phyloP scores from a whole-genome alignment of 2,329 filamentous ascomycete species.

The Coleophoma cylindrospora region DNA sequence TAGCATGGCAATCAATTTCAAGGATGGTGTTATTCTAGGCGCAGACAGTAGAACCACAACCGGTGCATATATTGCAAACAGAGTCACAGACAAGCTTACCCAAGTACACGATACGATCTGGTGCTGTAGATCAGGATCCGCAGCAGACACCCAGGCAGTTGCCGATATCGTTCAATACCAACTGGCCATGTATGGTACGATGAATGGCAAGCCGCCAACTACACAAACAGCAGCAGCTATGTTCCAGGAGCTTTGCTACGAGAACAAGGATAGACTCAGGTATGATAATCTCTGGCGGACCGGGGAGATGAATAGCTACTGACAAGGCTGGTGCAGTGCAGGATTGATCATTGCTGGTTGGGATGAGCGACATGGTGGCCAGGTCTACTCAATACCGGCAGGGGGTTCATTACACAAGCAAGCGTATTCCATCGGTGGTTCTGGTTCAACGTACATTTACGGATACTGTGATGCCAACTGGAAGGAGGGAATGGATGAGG shows the following conservation, averaged over 20 bases:
- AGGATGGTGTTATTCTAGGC: constrained; percentile 93
- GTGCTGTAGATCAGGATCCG: constrained; percentile 97
- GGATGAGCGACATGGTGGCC: constrained; percentile 89
- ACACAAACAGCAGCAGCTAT: constrained; percentile 93
- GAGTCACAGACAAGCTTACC: constrained; percentile 98
- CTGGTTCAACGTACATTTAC: constrained; percentile 98
- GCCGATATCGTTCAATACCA: constrained; percentile 98
- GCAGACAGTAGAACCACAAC: constrained; percentile 97
- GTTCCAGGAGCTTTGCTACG: constrained; percentile 97
- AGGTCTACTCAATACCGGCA: constrained; percentile 95
- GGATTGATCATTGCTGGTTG: constrained; percentile 98
- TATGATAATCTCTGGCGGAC: constrained; percentile 36
- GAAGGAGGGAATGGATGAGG: constrained; percentile 90
- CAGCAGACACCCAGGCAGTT: constrained; percentile 95
- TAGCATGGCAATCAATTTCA: constrained; percentile 99
- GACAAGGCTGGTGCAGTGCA: constrained; percentile 50
- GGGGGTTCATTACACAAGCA: constrained; percentile 98
- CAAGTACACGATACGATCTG: constrained; percentile 98
- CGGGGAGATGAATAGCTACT: too few relatives aligned
- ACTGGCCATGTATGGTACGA: constrained; percentile 85
- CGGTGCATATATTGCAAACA: constrained; percentile 96
- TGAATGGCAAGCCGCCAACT: constrained; percentile 83
- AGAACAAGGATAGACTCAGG: constrained; percentile 93
- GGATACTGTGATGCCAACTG: constrained; percentile 97
- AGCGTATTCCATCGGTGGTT: constrained; percentile 90